Evolutionary conservation across 345 rosid species (phyloP).

Genomic region (Gossypioides kirkii): DNA sequence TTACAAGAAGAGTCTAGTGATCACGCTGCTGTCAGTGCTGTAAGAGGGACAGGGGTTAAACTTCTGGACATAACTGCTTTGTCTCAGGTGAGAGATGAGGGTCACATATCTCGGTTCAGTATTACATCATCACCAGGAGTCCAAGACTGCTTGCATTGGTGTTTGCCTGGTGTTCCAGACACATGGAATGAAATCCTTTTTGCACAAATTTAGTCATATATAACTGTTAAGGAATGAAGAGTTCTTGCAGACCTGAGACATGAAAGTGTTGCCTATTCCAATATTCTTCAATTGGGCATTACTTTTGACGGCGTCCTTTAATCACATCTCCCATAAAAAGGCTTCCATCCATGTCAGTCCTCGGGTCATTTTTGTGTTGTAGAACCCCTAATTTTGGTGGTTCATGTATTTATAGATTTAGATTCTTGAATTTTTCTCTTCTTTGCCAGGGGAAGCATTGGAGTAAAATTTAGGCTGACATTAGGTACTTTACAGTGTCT

Average conservation of each 20-base stretch:
- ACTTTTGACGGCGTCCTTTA: neutral
- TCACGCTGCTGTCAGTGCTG: conserved; percentile 47
- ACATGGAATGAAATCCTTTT: conserved; percentile 66
- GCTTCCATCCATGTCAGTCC: neutral
- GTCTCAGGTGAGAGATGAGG: conserved; percentile 74
- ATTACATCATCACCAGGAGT: conserved; percentile 44
- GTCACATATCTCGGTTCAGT: conserved; percentile 65
- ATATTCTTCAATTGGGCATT: neutral
- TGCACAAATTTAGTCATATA: conserved; percentile 30
- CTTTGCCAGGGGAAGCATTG: neutral
- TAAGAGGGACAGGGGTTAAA: conserved; percentile 60
- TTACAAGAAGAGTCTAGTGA: conserved; percentile 65
- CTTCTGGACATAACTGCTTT: conserved; percentile 64
- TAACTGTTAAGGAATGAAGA: neutral
- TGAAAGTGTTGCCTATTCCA: neutral
- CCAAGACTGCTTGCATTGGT: conserved; percentile 79
- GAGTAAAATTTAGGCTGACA: neutral
- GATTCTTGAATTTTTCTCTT: neutral
- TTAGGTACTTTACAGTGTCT: neutral
- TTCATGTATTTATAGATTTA: conserved; percentile 5
- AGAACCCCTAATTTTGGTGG: neutral
- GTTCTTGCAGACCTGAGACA: neutral
- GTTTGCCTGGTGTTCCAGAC: conserved; percentile 75
- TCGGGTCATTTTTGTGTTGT: neutral
- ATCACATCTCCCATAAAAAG: neutral